Evolutionary conservation across 2,329 filamentous ascomycete species (phyloP), one percentile per base, ranked within the genome.

Genomic region (Colletotrichum simmondsii): DNA sequence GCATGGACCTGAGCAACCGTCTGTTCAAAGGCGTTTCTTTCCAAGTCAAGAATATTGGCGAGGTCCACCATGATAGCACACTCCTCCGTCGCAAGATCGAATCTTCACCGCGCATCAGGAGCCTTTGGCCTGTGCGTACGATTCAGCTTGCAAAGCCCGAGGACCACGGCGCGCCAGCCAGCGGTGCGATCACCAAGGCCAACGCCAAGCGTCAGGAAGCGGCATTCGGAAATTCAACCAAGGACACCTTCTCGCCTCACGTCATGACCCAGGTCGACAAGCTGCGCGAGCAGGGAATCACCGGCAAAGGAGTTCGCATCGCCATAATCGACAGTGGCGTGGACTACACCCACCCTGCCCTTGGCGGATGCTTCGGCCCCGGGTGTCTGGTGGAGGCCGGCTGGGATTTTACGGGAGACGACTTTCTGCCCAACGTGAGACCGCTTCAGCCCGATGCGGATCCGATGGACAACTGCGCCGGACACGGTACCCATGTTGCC

Each of bases 351-450:
- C 87, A 87, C 68, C 86, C 87, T 8, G 85, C 86, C 14, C 83
- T 90, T 1, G 88, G 88, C 19, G 87, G 86, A 3, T 86, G 87
- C 65, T 89, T 89, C 73, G 87, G 87, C 1, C 76, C 81, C 4
- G 86, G 86, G 0, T 88, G 82, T 75, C 80, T 87, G 26, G 82
- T 89, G 16, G 80, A 81, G 12, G 83, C 82, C 67, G 87, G 87
- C 1, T 85, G 83, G 71, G 86, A 88, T 68, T 81, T 88, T 65
- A 81, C 85, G 6, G 86, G 85, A 2, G 84, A 87, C 68, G 79
- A 81, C 56, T 80, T 79, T 22, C 28, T 72, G 19, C 57, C 58
- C 7, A 42, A 35, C 1, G 69, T 68, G 10, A 57, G 57, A 24
- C 69, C 58, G 4, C n/a, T 53, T 11, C 57, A 58, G 35, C 65